Evolutionary conservation across 768 basidiomycete species (phyloP).

Genomic region (Dendrothele bispora): DNA sequence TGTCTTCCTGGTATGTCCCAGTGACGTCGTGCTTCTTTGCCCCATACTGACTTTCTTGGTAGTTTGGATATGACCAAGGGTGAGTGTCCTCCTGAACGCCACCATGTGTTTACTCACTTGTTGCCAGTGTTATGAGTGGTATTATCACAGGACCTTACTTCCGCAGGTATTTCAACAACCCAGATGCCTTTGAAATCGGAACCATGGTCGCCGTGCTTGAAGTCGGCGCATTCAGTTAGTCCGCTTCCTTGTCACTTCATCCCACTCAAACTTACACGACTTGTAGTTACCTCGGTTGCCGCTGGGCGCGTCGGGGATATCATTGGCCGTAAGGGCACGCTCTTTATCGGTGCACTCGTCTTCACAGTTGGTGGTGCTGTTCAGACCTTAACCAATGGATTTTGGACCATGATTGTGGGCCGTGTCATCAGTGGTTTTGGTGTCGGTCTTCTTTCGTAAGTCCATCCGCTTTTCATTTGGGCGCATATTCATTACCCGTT

Average conservation of each 20-base stretch:
- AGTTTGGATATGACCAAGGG: constrained; percentile 92
- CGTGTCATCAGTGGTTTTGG: constrained; percentile 73
- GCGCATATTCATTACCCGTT: background rate
- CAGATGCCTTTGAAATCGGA: constrained; percentile 73
- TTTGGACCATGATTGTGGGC: constrained; percentile 74
- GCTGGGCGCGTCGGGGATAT: constrained; percentile 88
- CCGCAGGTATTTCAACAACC: constrained; percentile 78
- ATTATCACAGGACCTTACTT: constrained; percentile 89
- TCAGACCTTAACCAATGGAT: constrained; percentile 82
- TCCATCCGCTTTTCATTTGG: constrained; percentile 12
- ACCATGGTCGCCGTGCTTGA: constrained; percentile 96
- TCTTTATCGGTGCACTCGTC: constrained; percentile 79
- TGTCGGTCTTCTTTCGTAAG: constrained; percentile 75
- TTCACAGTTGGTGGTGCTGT: constrained; percentile 87
- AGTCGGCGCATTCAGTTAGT: constrained; percentile 84
- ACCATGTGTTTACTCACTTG: no score
- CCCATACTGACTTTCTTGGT: constrained; percentile 11
- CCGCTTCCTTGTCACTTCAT: background rate
- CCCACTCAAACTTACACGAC: constrained; percentile 4
- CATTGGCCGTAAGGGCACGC: constrained; percentile 81
- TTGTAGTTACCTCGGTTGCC: constrained; percentile 80
- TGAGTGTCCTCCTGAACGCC: constrained; percentile 27
- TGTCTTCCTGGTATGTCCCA: constrained; percentile 71
- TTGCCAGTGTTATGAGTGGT: constrained; percentile 79
- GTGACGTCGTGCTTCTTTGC: constrained; percentile 4